These are phyloP conservation scores for Colletotrichum sublineola DNA, from an alignment of 2,329 filamentous ascomycete genomes.

Conservation along the genomic window DNA sequence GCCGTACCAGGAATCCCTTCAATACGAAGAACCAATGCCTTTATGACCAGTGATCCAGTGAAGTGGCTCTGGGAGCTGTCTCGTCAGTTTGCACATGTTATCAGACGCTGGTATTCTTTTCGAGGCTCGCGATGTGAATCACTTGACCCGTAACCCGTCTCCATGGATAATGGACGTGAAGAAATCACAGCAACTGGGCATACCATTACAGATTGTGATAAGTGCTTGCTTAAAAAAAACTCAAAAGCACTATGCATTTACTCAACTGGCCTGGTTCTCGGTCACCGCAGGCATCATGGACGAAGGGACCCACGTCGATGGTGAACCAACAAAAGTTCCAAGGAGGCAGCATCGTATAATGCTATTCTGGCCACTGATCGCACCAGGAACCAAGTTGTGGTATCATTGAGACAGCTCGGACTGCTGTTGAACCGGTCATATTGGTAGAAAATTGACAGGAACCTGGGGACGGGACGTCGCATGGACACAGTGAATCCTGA, in stretches of 20 bases:
- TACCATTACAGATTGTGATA: too few relatives aligned
- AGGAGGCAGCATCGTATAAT: not conserved
- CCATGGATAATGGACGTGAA: not conserved
- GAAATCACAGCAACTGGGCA: not conserved
- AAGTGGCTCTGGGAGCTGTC: not conserved
- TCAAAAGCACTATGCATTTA: not conserved
- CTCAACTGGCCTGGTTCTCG: not conserved
- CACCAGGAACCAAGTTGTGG: not conserved
- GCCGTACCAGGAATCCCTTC: not conserved
- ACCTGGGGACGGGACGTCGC: not conserved
- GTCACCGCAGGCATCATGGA: not conserved
- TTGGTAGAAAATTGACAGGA: not conserved
- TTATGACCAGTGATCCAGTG: too few relatives aligned
- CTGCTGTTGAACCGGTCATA: not conserved
- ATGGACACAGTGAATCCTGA: not conserved
- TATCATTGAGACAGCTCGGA: not conserved
- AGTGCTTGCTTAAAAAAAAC: not conserved
- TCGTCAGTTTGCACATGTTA: not conserved
- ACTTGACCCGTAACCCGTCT: not conserved
- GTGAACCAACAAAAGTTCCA: not conserved
- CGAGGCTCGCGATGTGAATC: not conserved
- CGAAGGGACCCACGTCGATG: not conserved
- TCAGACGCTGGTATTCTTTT: not conserved
- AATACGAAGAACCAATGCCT: not conserved
- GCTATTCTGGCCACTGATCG: not conserved